phyloP scores from a whole-genome alignment of 2,329 filamentous ascomycete species.

The Cladorrhinum sp. region DNA sequence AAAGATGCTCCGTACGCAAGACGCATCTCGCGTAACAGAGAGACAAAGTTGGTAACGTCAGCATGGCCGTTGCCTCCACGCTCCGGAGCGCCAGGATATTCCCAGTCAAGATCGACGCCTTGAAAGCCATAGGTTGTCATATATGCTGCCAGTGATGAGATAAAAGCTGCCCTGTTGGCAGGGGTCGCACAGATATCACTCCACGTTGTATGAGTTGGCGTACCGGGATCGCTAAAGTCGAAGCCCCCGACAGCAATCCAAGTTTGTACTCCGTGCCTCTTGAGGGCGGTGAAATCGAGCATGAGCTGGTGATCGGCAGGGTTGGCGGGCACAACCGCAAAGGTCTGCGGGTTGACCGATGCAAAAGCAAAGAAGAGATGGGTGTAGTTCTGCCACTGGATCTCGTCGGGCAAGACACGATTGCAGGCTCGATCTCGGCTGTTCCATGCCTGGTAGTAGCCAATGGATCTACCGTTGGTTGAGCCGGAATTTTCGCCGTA shows the following conservation, averaged over 20 bases:
- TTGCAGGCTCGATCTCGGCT: constrained; percentile 31
- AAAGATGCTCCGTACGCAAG: constrained; percentile 35
- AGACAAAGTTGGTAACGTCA: constrained; percentile 38
- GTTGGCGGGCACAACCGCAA: constrained; percentile 26
- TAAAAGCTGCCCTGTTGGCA: constrained; percentile 35
- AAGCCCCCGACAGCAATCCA: constrained; percentile 33
- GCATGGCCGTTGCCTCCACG: constrained; percentile 35
- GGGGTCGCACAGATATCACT: constrained; percentile 5
- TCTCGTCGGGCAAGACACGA: constrained; percentile 30
- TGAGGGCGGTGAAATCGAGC: constrained; percentile 29
- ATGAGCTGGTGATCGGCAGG: constrained; percentile 23
- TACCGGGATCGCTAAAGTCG: constrained; percentile 29
- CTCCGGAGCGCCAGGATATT: constrained; percentile 38
- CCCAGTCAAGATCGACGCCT: constrained; percentile 47
- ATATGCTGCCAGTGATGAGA: constrained; percentile 33
- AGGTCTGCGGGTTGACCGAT: constrained; percentile 29
- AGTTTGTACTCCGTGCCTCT: constrained; percentile 26
- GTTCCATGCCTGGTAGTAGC: constrained; percentile 36
- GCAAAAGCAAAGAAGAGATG: constrained; percentile 35
- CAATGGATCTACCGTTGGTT: constrained; percentile 33
- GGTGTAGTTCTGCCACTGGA: constrained; percentile 33
- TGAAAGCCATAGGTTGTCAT: constrained; percentile 38
- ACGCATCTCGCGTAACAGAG: constrained; percentile 36
- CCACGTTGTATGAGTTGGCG: constrained; percentile 32
- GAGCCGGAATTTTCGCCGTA: constrained; percentile 29